Base-by-base conservation (phyloP, 2,329 filamentous ascomycete genomes). In the Fusarium albidum region DNA sequence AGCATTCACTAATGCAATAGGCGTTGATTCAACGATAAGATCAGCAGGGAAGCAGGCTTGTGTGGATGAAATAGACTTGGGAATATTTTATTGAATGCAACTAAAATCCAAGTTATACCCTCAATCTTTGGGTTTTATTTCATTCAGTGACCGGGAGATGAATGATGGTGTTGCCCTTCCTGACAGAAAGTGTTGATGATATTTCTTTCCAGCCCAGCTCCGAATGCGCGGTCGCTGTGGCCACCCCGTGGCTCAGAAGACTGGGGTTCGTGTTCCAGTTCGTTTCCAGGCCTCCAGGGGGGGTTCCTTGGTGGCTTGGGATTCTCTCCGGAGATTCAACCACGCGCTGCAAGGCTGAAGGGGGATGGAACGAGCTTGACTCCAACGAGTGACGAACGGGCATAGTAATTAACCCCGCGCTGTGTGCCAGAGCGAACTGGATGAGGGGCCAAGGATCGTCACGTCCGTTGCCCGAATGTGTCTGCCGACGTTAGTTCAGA, bases 281-380 rank as follows among this genome's bases (percentile, higher is more conserved):
- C 15, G 32, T 21, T 61, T 51, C 33, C 33, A 31, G n/a, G 33
- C 25, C 10, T 29, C 33, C 21, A 41, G 48, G 39, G 21, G 21
- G 21, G 21, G 21, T 21, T 7, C 21, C 21, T 21, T 21, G 21
- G 21, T 4, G 21, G 7, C 33, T 15, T 14, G 33, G 33, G 33
- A 5, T 10, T 8, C 10, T 12, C 15, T 35, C 33, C 17, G 26
- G 17, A 28, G 39, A 37, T 51, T 44, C 34, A 47, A 39, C 21
- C 21, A n/a, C n/a, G 34, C 32, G 35, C 59, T 62, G 59, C 54
- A 61, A 61, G 59, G 59, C 58, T 61, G 55, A 59, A 32, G 43
- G 42, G 26, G 39, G 45, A 45, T 41, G 35, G 52, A 34, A 56
- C 29, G 31, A 39, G 14, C 25, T 26, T 18, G 18, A 21, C 49